Evolutionary conservation across 1,139 yeast genomes (phyloP), one percentile per base, ranked within the genome.

Genomic region (Sugiyamaella castrensis): DNA sequence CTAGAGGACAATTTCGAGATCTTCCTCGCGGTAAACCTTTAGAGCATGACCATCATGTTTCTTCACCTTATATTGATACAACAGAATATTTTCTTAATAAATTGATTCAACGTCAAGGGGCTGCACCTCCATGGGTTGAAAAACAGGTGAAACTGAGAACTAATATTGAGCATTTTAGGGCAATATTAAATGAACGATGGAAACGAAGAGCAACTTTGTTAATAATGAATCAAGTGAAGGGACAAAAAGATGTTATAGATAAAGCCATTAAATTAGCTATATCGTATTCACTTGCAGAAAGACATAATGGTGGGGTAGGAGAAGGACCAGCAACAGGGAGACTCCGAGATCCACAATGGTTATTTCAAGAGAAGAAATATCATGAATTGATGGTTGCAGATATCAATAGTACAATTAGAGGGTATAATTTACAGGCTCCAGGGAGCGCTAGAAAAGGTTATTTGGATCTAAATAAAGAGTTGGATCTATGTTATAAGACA

Each of bases 71-170:
- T 56, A 68, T 81, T 9, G 84, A 80, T 56, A 68, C 79, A 27
- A 81, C 86, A 0, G 85, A 79, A 56, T 80, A 76, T 59, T 87
- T 86, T 61, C 69, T 88, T 63, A 83, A 82, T 54, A 81, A 86
- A 57, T 82, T 88, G 43, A 69, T 88, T 52, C 82, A 79, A 56
- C 77, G 79, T 40, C 96, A 88, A 64, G 89, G 87, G 41, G 82
- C 86, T 0, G 71, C 82, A 9, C 96, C 96, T 0, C 94, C 95
- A 0, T 88, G 96, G 96, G 82, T 88, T 30, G 95, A 87, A 59
- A 81, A 78, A 47, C 96, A 88, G 65, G 77, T 80, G 40, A 73
- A 76, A 3, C 75, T 87, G 4, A 76, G 75, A 43, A 55, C 61
- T 1, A 77, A 75, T 33, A 72, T 84, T 4, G 61, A 57, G 1